Evolutionary conservation across 148 eudicot genomes (phyloP).

Genomic region (Limonium bicolor): DNA sequence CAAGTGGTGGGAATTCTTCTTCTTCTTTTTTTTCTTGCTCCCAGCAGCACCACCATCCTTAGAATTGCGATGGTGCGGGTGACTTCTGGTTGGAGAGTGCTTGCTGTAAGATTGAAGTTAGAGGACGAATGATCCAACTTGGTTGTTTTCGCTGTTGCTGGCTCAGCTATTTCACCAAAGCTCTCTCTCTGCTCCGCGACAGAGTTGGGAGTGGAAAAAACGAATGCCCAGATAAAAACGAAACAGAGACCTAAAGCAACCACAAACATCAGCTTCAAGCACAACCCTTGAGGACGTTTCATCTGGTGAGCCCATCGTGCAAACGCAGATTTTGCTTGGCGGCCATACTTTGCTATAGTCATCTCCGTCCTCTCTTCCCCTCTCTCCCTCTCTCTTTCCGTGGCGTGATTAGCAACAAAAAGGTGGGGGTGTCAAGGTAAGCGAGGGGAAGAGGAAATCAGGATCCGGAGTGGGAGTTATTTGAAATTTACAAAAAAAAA

Average conservation of each 20-base stretch:
- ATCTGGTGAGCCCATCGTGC: conserved; percentile 40
- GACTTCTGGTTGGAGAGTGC: conserved; percentile 7
- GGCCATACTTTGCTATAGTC: conserved; percentile 50
- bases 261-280: conserved; percentile 51
- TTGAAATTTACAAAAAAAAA: no score
- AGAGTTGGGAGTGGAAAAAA: conserved; percentile 52
- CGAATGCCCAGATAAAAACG: conserved; percentile 62
- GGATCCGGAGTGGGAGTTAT: no score
- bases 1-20: no score
- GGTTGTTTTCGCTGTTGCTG: conserved; percentile 15
- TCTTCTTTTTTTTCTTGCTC: conserved; percentile 6
- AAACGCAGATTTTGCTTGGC: conserved; percentile 44
- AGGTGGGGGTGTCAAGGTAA: no score
- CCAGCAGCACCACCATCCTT: conserved; percentile 9
- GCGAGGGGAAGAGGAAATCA: no score
- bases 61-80: conserved; percentile 3
- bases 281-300: conserved; percentile 60
- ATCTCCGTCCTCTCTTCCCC: conserved; percentile 13
- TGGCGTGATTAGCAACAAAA: no score
- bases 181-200: conserved; percentile 56
- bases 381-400: no score
- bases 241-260: conserved; percentile 75
- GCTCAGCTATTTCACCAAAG: conserved; percentile 52
- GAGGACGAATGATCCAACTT: background rate
- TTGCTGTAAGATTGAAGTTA: conserved; percentile 4